Conservation (phyloP, 768 basidiomycete species). For the Lepiota brunneoincarnata region DNA sequence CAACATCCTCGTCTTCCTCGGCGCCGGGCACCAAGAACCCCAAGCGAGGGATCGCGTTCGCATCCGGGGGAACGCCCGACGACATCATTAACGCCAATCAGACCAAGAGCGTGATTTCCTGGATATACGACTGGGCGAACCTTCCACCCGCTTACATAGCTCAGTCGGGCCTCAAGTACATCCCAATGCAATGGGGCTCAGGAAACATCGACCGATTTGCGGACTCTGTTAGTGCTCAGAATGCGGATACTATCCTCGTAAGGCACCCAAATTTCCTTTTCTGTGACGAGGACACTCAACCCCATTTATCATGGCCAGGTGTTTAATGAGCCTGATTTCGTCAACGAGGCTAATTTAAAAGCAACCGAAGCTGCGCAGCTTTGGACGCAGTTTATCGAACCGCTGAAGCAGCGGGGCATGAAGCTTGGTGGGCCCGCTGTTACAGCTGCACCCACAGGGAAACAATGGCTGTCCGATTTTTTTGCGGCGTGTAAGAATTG, state of each 20-base stretch:
- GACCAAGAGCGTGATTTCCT: conserved; percentile 38
- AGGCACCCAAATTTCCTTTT: conserved; percentile 10
- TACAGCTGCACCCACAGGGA: conserved; percentile 48
- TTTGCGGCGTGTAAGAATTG: conserved; percentile 49
- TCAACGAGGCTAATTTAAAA: conserved; percentile 42
- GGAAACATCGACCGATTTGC: conserved; percentile 36
- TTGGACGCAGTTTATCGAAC: conserved; percentile 59
- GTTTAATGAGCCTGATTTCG: conserved; percentile 55
- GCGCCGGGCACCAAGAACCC: conserved; percentile 30
- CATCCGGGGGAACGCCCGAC: conserved; percentile 34
- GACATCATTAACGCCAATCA: conserved; percentile 46
- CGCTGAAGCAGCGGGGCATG: conserved; percentile 46
- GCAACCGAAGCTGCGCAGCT: conserved; percentile 45
- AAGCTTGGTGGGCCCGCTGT: conserved; percentile 59
- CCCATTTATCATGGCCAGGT: conserved; percentile 35
- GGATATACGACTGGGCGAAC: conserved; percentile 57
- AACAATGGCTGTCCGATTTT: conserved; percentile 53
- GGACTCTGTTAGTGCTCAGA: conserved; percentile 37
- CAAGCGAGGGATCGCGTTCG: conserved; percentile 46
- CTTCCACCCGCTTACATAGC: conserved; percentile 40
- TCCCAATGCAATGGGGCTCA: conserved; percentile 56
- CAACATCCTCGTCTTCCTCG: conserved; percentile 15
- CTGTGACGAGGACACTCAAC: conserved; percentile 13
- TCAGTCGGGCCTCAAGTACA: conserved; percentile 40
- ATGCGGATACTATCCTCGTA: conserved; percentile 49